phyloP scores from a whole-genome alignment of 164 flowering plant species.

The Litsea cubeba region DNA sequence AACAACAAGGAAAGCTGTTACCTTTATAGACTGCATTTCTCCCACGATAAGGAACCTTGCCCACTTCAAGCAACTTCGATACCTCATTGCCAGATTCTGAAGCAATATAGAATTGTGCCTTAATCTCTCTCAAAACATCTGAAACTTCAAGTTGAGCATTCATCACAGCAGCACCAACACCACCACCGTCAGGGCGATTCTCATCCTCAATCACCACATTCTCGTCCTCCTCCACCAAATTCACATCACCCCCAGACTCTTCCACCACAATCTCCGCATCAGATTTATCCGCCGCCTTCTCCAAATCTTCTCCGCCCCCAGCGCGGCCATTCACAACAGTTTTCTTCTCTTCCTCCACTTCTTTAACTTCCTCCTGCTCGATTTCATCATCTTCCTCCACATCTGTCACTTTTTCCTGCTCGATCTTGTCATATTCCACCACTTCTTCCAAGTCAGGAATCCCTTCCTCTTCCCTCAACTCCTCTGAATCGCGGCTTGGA shows the following conservation, averaged over 20 bases:
- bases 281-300: constrained; percentile 12
- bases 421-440: constrained; percentile 44
- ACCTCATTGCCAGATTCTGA: constrained; percentile 67
- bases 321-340: constrained; percentile 31
- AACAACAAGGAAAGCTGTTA: constrained; percentile 5
- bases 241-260: constrained; percentile 41
- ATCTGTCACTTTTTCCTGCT: not conserved
- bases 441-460: constrained; percentile 82
- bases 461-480: constrained; percentile 92
- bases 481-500: constrained; percentile 73
- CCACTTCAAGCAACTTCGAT: constrained; percentile 77
- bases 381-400: not conserved
- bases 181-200: constrained; percentile 31
- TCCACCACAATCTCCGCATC: constrained; percentile 13
- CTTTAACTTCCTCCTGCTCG: constrained; percentile 67
- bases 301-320: constrained; percentile 27
- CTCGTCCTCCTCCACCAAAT: constrained; percentile 70
- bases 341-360: constrained; percentile 58
- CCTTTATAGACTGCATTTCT: constrained; percentile 60
- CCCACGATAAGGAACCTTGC: constrained; percentile 60
- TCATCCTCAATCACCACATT: constrained; percentile 36
- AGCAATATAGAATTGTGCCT: constrained; percentile 70
- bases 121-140: constrained; percentile 64
- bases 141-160: constrained; percentile 32
- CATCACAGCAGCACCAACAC: constrained; percentile 22